Evolutionary conservation across 2,329 filamentous ascomycete genomes (phyloP), one percentile per base, ranked within the genome.

Genomic region (Didymosphaeria variabile): DNA sequence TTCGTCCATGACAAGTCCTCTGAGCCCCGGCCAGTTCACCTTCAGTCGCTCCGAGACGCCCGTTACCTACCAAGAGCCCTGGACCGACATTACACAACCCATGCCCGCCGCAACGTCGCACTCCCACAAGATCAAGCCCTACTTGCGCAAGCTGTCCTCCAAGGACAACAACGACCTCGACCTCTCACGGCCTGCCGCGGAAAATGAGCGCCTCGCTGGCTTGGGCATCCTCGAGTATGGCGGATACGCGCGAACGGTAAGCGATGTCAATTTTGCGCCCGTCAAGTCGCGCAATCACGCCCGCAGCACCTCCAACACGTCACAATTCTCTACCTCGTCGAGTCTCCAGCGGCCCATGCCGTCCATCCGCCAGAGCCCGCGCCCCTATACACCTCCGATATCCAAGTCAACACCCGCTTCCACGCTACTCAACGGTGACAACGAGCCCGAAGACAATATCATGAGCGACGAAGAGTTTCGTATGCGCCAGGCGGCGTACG

Each of bases 361-460:
- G 66, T 81, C 85, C 1, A 83, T 87, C 80, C 83, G 85, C 55
- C 85, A 86, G 67, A 82, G 81, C 3, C 85, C 84, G 12, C 79
- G 83, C 51, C 81, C 83, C 9, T 86, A 84, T 74, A 86, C 84
- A 4, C 84, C 85, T 42, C 83, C 85, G 23, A 74, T 82, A 36
- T 80, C 81, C 47, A 80, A 81, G 53, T 84, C 84, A 1, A 81
- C 82, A 53, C 81, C 85, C 26, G 79, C 78, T 1, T 86, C 85
- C 0, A 68, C 81, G n/a, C 75, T 79, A 21, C 53, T 55, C 42
- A 47, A 55, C 53, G 53, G 29, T 44, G 82, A 80, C 54, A 80
- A 81, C 59, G 73, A 80, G 21, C 75, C 80, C 63, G 79, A 72
- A 46, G 78, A 79, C 62, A 79, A 81, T 60, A 75, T 82, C 60